These are phyloP conservation scores for Alternaria sp. DNA, from an alignment of 2,329 filamentous ascomycete species.

Conservation along the genomic window DNA sequence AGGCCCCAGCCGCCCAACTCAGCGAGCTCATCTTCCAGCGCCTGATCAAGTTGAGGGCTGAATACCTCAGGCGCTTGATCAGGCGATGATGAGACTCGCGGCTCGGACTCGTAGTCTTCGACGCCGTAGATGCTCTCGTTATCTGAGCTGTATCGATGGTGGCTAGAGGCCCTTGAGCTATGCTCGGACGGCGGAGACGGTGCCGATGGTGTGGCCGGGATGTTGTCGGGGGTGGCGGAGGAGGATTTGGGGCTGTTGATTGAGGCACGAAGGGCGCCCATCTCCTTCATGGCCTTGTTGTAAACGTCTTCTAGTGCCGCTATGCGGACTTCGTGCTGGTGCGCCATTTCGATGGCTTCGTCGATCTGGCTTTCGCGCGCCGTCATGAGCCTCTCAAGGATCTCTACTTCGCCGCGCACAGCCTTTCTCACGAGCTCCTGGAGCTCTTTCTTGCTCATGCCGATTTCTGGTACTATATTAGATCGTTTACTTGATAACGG, in stretches of 20 bases:
- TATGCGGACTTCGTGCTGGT: slow-evolving; percentile 6
- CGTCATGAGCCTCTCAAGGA: background rate
- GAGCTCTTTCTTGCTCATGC: slow-evolving; percentile 1
- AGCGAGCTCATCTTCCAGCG: slow-evolving; percentile 3
- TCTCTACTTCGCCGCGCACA: background rate
- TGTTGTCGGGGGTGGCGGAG: background rate
- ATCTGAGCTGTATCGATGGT: slow-evolving; percentile 5
- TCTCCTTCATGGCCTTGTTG: slow-evolving; percentile 3
- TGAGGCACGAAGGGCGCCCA: slow-evolving; percentile 7
- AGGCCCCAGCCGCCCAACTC: slow-evolving; percentile 8
- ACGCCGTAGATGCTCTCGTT: background rate
- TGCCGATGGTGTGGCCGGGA: background rate
- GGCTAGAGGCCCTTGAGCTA: slow-evolving; percentile 6
- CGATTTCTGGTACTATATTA: background rate
- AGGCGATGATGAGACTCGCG: background rate
- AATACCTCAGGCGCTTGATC: slow-evolving; percentile 7
- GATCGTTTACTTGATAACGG: background rate
- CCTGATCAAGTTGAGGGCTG: slow-evolving; percentile 8
- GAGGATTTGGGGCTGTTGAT: background rate
- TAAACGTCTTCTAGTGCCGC: slow-evolving; percentile 1
- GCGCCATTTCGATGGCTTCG: slow-evolving; percentile 2
- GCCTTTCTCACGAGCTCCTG: background rate
- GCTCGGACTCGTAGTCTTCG: slow-evolving; percentile 2
- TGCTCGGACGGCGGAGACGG: slow-evolving; percentile 4
- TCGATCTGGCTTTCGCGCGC: slow-evolving; percentile 3